phyloP scores from a whole-genome alignment of 257 asterid species.

The Schizonepeta tenuifolia region DNA sequence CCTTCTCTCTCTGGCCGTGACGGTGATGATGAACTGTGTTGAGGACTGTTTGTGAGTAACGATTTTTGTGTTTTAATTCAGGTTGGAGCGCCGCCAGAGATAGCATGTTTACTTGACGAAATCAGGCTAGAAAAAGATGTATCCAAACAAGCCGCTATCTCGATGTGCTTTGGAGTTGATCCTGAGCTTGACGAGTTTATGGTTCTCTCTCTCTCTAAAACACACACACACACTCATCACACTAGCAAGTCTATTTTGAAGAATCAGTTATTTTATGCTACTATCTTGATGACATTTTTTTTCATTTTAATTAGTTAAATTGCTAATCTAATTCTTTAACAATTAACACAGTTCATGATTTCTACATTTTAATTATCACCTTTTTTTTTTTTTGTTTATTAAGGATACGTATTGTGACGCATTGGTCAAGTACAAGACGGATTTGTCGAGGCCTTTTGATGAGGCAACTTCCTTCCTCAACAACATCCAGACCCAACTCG shows the following conservation, averaged over 20 bases:
- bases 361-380: not conserved
- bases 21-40: not conserved
- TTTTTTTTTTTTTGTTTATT: not conserved
- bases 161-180: constrained; percentile 50
- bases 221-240: not conserved
- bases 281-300: not conserved
- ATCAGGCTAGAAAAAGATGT: constrained; percentile 50
- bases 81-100: constrained; percentile 80
- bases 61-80: constrained; percentile 19
- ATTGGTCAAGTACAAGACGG: constrained; percentile 79
- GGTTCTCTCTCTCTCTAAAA: constrained; percentile 45
- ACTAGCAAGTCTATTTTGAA: not conserved
- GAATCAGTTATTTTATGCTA: constrained; percentile 31
- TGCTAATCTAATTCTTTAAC: not conserved
- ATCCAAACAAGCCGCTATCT: constrained; percentile 27
- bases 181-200: constrained; percentile 76
- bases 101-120: constrained; percentile 54
- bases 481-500: constrained; percentile 71
- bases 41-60: not conserved
- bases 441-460: constrained; percentile 77
- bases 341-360: not conserved
- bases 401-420: constrained; percentile 85
- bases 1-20: not conserved
- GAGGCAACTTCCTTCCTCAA: constrained; percentile 83
- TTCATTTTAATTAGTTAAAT: not conserved